A percentile compares a stretch with the other conserved stretches of the same genome.
phyloP scores from a whole-genome alignment of 306 rosid species.

The Luffa aegyptiaca region DNA sequence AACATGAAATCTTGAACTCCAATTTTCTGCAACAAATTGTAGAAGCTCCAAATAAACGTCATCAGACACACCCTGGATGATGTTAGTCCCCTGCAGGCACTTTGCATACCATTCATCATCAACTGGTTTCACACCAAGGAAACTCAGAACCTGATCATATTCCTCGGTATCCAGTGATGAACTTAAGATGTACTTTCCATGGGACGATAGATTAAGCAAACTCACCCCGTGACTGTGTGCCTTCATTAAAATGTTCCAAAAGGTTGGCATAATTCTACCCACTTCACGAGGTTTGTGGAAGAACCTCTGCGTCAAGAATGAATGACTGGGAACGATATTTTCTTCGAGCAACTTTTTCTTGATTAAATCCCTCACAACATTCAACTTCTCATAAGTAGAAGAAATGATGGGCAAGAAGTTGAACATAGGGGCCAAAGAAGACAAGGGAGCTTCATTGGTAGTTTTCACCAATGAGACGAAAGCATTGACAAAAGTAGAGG shows the following conservation, averaged over 20 bases:
- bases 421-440: constrained; percentile 35
- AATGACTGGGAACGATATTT: constrained; percentile 50
- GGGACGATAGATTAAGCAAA: constrained; percentile 42
- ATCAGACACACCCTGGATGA: constrained; percentile 46
- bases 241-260: constrained; percentile 39
- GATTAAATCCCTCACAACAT: constrained; percentile 43
- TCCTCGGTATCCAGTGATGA: constrained; percentile 35
- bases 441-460: constrained; percentile 26
- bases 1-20: constrained; percentile 17
- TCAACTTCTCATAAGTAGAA: constrained; percentile 30
- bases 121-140: constrained; percentile 39
- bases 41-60: constrained; percentile 39
- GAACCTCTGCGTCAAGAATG: constrained; percentile 37
- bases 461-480: constrained; percentile 35
- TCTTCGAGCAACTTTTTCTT: constrained; percentile 25
- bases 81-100: constrained; percentile 47
- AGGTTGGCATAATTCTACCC: constrained; percentile 43
- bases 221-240: constrained; percentile 28
- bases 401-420: constrained; percentile 35
- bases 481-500: constrained; percentile 50
- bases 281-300: constrained; percentile 54
- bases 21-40: constrained; percentile 30
- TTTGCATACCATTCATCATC: constrained; percentile 51
- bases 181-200: constrained; percentile 35
- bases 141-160: constrained; percentile 31